A percentile compares a stretch with the other conserved stretches of the same genome.
phyloP scores from a whole-genome alignment of 163 green algal genomes.

The Coccomyxa subellipsoidea region DNA sequence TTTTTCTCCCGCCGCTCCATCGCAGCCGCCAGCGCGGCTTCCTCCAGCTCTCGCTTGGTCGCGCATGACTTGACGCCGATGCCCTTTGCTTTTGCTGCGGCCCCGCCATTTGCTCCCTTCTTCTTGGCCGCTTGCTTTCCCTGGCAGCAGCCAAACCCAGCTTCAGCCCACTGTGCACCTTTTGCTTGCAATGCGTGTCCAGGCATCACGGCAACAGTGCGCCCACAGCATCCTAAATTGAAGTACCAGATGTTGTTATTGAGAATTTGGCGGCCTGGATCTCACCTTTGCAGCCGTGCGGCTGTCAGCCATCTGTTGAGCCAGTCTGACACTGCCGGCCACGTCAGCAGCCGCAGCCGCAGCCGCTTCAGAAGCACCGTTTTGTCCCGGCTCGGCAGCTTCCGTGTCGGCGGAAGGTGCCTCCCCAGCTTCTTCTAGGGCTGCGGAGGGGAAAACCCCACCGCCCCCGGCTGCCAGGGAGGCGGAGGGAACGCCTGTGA shows the following conservation, averaged over 20 bases:
- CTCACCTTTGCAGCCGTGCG: neutral
- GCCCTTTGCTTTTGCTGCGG: neutral
- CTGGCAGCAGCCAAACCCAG: neutral
- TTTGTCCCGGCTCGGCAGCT: neutral
- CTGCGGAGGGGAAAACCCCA: neutral
- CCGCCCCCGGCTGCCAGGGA: neutral
- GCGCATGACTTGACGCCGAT: neutral
- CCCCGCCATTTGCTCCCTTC: neutral
- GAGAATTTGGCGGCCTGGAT: neutral
- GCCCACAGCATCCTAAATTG: neutral
- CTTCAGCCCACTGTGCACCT: neutral
- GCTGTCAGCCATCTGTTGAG: neutral
- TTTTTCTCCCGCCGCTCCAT: neutral
- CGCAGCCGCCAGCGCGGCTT: neutral
- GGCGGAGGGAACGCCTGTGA: slow-evolving; percentile 54
- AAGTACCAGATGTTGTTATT: neutral
- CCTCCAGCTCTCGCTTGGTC: slow-evolving; percentile 4
- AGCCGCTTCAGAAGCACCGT: neutral
- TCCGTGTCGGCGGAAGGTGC: neutral
- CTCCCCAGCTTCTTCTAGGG: neutral
- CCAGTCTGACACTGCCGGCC: neutral
- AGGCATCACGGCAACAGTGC: too few species aligned
- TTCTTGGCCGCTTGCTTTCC: neutral
- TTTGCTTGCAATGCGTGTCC: too few species aligned
- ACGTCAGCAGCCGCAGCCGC: neutral